Base-by-base conservation (phyloP, 2,329 filamentous ascomycete genomes). In the Colletotrichum tanaceti region DNA sequence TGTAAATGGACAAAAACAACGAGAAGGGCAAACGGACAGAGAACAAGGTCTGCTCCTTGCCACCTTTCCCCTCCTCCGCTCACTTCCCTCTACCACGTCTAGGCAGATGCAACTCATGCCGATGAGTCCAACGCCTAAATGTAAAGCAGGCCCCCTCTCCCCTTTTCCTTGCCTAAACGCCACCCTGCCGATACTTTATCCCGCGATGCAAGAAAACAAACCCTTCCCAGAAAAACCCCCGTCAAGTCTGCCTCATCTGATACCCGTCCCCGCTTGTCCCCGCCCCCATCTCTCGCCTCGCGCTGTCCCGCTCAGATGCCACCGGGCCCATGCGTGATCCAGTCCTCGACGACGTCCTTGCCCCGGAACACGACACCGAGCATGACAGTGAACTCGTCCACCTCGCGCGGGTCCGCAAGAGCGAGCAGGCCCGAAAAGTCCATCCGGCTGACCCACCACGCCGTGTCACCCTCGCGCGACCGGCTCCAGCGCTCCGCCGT, bases 361-460 rank as follows among this genome's bases (percentile, higher is more conserved):
- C 70, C 71, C 10, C 63, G 62, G 20, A 66, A 69, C n/a, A 64
- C 65, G 10, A 72, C 71, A 5, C 60, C 65, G 13, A 67, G 61
- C 41, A 72, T 38, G 20, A 72, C 20, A 35, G 69, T 68, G 18
- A 72, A 71, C 41, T 72, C 71, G 43, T 72, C 71, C 4, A 70
- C 62, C 28, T 70, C 66, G 24, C 65, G 41, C 46, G 70, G 65
- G 22, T 71, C 71, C 32, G 70, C 54, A n/a, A 69, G 62, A 43
- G 64, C 63, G 10, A 72, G 55, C 24, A 72, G 46, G 46, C 58
- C 65, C 49, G 65, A 66, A 20, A 72, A 72, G 58, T 72, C 55
- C 71, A 72, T 72, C 16, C 52, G 58, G 22, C 58, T 43, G 5
- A 72, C 69, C 71, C 71, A 72, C 71, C 71, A 71, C 52, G 69